Conservation (phyloP, 371 early-diverging fungal genomes). For the Apophysomyces trapeziformis region DNA sequence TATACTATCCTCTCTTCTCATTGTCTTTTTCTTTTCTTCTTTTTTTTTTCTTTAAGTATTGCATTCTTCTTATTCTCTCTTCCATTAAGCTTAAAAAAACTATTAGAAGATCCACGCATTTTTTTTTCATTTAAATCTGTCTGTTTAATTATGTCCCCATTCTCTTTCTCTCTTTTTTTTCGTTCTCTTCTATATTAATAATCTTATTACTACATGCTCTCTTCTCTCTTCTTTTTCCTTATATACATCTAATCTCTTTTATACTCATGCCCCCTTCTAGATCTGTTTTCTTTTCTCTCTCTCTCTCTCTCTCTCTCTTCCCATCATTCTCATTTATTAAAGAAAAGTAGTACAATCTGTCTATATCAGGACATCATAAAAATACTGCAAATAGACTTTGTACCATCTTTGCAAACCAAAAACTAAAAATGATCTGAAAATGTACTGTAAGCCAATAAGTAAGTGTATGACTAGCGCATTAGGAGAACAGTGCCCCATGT, state of each 20-base stretch:
- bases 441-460: too few relatives aligned
- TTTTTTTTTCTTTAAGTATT: not conserved
- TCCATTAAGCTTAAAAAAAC: not conserved
- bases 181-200: too few relatives aligned
- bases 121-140: not conserved
- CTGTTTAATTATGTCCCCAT: not conserved
- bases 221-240: too few relatives aligned
- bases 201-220: too few relatives aligned
- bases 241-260: too few relatives aligned
- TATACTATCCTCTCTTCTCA: not conserved
- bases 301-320: constrained; percentile 5
- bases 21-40: not conserved
- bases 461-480: too few relatives aligned
- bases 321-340: not conserved
- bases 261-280: not conserved
- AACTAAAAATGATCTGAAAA: too few relatives aligned
- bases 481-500: too few relatives aligned
- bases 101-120: not conserved
- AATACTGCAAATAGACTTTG: too few relatives aligned
- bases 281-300: not conserved
- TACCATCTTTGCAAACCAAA: too few relatives aligned
- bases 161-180: not conserved
- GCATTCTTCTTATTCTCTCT: not conserved
- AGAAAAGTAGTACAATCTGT: too few relatives aligned
- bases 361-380: too few relatives aligned